A percentile compares a stretch with the other conserved stretches of the same genome.
Evolutionary conservation across 176 grass and related monocot genomes (phyloP).

Genomic region (Metroxylon sagu): DNA sequence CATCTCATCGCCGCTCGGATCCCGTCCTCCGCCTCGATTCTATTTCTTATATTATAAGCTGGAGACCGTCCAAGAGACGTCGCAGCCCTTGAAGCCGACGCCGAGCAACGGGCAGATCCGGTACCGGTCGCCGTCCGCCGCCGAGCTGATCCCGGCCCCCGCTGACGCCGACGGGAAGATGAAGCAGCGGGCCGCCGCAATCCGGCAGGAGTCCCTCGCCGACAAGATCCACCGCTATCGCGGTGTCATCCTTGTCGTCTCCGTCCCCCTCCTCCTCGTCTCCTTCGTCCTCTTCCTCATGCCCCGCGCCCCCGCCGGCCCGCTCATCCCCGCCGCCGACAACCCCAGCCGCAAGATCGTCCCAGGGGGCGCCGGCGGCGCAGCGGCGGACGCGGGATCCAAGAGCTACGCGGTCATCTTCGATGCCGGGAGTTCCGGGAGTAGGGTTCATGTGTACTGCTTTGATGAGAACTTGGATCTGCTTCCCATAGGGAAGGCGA

Average conservation of each 20-base stretch:
- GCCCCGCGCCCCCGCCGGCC: conserved; percentile 1
- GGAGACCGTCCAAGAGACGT: conserved; percentile 10
- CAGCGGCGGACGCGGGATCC: conserved; percentile 1
- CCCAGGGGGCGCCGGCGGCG: not conserved
- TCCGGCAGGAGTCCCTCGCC: conserved; percentile 9
- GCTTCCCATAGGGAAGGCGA: conserved; percentile 11
- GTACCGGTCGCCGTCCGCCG: conserved; percentile 21
- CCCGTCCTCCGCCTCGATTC: no score
- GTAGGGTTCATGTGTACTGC: conserved; percentile 27
- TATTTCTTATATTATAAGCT: not conserved
- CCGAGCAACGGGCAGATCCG: conserved; percentile 21
- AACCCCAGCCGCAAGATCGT: not conserved
- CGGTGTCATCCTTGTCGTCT: conserved; percentile 8
- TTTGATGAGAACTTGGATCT: conserved; percentile 24
- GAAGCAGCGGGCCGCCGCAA: not conserved
- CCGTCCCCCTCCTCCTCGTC: conserved; percentile 11
- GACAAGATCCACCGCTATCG: conserved; percentile 16
- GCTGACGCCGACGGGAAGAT: conserved; percentile 14
- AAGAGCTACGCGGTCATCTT: conserved; percentile 29
- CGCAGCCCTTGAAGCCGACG: conserved; percentile 1
- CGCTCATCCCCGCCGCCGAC: not conserved
- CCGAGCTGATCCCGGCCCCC: conserved; percentile 13
- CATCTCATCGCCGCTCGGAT: no score
- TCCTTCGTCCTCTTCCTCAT: conserved; percentile 21
- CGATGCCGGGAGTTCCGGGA: conserved; percentile 25